A percentile compares a stretch with the other conserved stretches of the same genome.
Evolutionary conservation across 2,329 filamentous ascomycete species (phyloP).

Genomic region (Trichoderma aggressivum): DNA sequence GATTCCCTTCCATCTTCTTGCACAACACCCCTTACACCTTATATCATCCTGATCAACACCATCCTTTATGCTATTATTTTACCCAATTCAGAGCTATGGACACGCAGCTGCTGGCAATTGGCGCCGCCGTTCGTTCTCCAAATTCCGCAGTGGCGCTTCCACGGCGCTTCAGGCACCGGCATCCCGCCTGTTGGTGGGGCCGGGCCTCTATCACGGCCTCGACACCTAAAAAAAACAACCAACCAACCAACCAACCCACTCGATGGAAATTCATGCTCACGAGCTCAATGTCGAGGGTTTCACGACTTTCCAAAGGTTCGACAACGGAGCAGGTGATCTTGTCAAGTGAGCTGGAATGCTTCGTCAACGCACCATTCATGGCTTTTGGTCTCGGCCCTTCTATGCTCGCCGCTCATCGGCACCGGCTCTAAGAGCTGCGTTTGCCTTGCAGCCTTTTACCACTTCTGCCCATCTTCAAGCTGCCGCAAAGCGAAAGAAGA

Average conservation of each 20-base stretch:
- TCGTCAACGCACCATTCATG: constrained; percentile 12
- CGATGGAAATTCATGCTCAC: not conserved
- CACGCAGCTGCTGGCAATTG: not conserved
- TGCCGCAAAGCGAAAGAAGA: constrained; percentile 54
- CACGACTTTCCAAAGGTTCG: not conserved
- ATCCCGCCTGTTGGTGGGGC: not conserved
- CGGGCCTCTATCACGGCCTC: constrained; percentile 1
- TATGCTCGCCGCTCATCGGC: not conserved
- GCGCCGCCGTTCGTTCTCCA: not conserved
- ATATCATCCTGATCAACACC: not conserved
- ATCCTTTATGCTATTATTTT: not conserved
- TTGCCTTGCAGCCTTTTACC: not conserved
- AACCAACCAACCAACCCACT: not conserved
- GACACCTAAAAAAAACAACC: not conserved
- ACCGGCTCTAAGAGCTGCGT: not conserved
- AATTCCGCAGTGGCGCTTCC: not conserved
- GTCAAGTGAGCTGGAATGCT: constrained; percentile 21
- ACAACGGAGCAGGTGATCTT: not conserved
- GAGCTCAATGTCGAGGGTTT: not conserved
- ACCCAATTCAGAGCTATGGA: not conserved
- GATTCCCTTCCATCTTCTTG: not conserved
- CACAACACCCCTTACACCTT: too few relatives aligned
- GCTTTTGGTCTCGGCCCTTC: constrained; percentile 3
- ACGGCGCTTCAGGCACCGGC: constrained; percentile 12
- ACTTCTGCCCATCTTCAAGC: constrained; percentile 19